phyloP scores from a whole-genome alignment of 2,329 filamentous ascomycete genomes.

The Elsinoe perseae region DNA sequence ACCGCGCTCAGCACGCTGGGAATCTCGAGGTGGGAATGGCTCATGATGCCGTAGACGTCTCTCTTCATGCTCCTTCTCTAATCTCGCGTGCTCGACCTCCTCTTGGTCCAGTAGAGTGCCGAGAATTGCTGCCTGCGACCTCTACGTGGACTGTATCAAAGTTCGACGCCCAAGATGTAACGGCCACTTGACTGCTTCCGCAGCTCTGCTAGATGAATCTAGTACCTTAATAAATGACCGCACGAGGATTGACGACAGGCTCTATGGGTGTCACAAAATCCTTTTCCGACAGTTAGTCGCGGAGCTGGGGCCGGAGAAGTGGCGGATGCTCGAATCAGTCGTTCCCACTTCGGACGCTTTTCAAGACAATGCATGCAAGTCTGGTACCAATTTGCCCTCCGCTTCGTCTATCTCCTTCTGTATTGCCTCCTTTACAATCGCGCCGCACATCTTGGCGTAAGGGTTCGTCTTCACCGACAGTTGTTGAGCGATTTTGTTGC shows the following conservation, averaged over 20 bases:
- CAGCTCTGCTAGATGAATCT: too few relatives aligned
- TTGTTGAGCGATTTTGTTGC: conserved; percentile 49
- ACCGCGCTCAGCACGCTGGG: background rate
- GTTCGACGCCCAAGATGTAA: too few relatives aligned
- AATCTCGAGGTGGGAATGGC: background rate
- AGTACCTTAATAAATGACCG: too few relatives aligned
- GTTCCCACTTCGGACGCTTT: background rate
- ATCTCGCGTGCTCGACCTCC: background rate
- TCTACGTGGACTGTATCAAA: too few relatives aligned
- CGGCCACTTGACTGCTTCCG: too few relatives aligned
- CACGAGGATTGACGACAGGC: too few relatives aligned
- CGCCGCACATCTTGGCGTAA: conserved; percentile 55
- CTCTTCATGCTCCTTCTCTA: background rate
- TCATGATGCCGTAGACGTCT: background rate
- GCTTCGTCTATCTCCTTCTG: conserved; percentile 43
- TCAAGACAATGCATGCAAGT: conserved; percentile 1
- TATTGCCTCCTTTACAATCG: conserved; percentile 54
- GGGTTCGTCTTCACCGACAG: conserved; percentile 55
- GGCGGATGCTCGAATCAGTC: background rate
- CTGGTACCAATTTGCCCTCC: conserved; percentile 8
- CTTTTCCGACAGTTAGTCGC: too few relatives aligned
- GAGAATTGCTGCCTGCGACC: too few relatives aligned
- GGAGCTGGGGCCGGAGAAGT: too few relatives aligned
- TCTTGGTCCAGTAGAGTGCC: background rate
- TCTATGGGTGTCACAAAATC: too few relatives aligned